These are phyloP conservation scores for Diutina siamensis DNA, from an alignment of 1,139 yeast species.

Conservation along the genomic window DNA sequence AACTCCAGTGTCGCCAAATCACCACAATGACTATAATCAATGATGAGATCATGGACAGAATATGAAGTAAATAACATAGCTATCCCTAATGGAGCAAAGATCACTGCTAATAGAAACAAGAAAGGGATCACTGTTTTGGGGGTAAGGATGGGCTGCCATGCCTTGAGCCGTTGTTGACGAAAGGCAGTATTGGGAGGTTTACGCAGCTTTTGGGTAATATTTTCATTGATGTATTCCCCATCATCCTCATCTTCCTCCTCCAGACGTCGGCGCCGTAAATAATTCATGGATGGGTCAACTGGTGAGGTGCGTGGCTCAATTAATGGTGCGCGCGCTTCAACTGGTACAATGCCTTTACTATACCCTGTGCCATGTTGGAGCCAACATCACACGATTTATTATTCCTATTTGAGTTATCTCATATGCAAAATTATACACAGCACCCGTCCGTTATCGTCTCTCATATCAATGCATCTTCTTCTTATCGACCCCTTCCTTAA, in stretches of 20 bases:
- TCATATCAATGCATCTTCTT: conserved; percentile 4
- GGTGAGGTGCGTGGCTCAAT: neutral
- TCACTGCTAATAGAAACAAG: conserved; percentile 45
- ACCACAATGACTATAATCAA: conserved; percentile 52
- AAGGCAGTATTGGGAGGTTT: conserved; percentile 74
- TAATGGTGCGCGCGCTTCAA: neutral
- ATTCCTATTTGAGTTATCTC: neutral
- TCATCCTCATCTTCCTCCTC: conserved; percentile 20
- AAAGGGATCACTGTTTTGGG: conserved; percentile 69
- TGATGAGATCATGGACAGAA: conserved; percentile 44
- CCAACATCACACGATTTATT: too few relatives aligned
- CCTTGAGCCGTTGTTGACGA: conserved; percentile 52
- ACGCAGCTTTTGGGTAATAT: conserved; percentile 33
- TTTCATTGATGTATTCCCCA: conserved; percentile 9
- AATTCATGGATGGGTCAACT: conserved; percentile 19
- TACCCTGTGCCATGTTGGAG: too few relatives aligned
- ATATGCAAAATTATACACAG: conserved; percentile 1
- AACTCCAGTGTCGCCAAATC: conserved; percentile 25
- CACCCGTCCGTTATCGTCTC: neutral
- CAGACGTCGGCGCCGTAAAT: conserved; percentile 26
- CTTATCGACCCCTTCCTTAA: neutral
- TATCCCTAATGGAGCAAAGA: conserved; percentile 66
- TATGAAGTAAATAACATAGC: conserved; percentile 50
- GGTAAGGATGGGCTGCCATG: conserved; percentile 77
- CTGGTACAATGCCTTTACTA: too few relatives aligned